phyloP scores from a whole-genome alignment of 257 asterid genomes.

The Misopates orontium region DNA sequence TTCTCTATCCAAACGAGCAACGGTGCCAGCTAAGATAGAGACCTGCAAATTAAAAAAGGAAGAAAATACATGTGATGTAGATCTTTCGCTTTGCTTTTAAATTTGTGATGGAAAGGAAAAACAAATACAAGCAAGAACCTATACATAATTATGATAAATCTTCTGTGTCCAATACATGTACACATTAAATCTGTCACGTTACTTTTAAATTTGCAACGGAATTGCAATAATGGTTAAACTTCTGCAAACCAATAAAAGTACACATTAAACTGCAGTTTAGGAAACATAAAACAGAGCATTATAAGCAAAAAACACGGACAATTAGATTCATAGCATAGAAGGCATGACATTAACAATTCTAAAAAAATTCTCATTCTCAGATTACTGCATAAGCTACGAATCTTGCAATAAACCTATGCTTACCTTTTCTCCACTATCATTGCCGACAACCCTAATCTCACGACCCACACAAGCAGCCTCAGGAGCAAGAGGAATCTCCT shows the following conservation, averaged over 20 bases:
- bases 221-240: not conserved
- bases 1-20: constrained; percentile 99
- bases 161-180: no score
- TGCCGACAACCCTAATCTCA: constrained; percentile 98
- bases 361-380: constrained; percentile 5
- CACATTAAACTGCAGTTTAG: constrained; percentile 13
- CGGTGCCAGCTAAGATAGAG: constrained; percentile 96
- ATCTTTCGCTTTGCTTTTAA: constrained; percentile 5
- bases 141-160: not conserved
- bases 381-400: constrained; percentile 24
- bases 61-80: constrained; percentile 22
- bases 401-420: constrained; percentile 9
- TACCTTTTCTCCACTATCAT: constrained; percentile 99
- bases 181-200: no score
- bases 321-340: constrained; percentile 11
- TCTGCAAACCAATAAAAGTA: not conserved
- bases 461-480: constrained; percentile 98
- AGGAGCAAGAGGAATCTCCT: constrained; percentile 94
- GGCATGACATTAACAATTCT: constrained; percentile 2
- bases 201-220: no score
- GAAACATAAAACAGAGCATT: constrained; percentile 23
- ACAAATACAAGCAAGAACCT: not conserved
- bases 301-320: constrained; percentile 2
- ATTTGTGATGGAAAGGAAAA: constrained; percentile 10
- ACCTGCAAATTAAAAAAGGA: constrained; percentile 56